Evolutionary conservation across 208 protist species (phyloP), one percentile per base, ranked within the genome.

Genomic region (Wallacemonas sp.): DNA sequence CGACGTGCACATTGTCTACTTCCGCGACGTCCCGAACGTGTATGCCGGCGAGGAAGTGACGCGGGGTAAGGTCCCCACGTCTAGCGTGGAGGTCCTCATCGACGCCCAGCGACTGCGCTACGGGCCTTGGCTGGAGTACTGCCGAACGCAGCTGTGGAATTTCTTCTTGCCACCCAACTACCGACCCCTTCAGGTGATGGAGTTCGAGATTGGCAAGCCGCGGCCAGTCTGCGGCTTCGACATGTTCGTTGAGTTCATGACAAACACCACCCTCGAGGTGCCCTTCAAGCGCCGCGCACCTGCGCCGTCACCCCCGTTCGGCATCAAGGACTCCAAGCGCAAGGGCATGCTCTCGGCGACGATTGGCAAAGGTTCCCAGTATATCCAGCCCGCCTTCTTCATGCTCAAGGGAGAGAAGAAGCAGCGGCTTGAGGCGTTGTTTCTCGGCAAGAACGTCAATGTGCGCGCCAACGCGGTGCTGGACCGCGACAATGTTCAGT

Each of bases 121-220:
- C 57, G 88, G 91, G 15, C 81, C 91, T 27, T 96, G 91, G 88
- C 75, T 89, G 12, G 78, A 93, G 69, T 93, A 89, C 75, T 93
- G 82, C 45, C 80, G 86, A 36, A 83, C 73, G 52, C 63, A 93
- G 71, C 66, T 96, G 36, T 89, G 78, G 73, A 68, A 85, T 26
- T 90, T 81, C 66, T 94, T 96, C 41, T 53, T 91, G 1, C 91
- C 91, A 26, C 80, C 77, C 9, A 92, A 85, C 46, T 94, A 91
- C 66, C 66, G 71, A 10, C 79, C 85, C 19, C 55, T 94, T 27
- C 63, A 90, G 64, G 60, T 75, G 46, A 71, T 91, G 9, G 63
- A 78, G 27, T 90, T 90, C 69, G 76, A 79, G 27, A 32, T 94
- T 1, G 87, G 87, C 45, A 39, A 73, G 71, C 85, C 79, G 44